Conservation (phyloP, 495 filamentous ascomycete genomes). For the Filosporella fistucella region DNA sequence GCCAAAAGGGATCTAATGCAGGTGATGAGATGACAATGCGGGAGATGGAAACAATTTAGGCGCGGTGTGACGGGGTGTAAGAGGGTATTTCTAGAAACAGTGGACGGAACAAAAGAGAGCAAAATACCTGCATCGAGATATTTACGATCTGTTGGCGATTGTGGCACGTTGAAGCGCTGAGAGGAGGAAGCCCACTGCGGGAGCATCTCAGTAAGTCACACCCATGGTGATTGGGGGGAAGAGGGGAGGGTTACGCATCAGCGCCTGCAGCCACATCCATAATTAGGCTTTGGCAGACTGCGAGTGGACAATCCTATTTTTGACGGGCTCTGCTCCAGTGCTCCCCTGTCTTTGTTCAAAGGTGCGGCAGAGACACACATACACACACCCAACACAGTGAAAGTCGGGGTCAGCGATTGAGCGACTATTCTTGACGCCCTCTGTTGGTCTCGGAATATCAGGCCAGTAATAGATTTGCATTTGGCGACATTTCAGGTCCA, state of each 20-base stretch:
- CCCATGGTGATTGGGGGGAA: constrained; percentile 4
- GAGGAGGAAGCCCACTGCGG: not conserved
- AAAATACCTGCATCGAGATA: not conserved
- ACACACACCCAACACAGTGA: not conserved
- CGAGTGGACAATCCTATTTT: too few species aligned
- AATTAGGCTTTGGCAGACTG: too few species aligned
- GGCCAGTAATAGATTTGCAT: not conserved
- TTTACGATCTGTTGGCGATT: constrained; percentile 7
- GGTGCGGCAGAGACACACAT: not conserved
- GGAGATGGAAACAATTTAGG: constrained; percentile 23
- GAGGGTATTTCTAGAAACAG: constrained; percentile 17
- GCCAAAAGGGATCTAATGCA: constrained; percentile 27
- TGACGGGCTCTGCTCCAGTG: too few species aligned
- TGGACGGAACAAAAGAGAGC: constrained; percentile 7
- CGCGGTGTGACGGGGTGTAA: constrained; percentile 15
- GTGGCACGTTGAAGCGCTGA: constrained; percentile 1
- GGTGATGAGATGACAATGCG: constrained; percentile 24
- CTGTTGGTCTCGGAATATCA: not conserved
- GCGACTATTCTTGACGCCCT: constrained; percentile 19
- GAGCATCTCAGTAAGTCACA: not conserved
- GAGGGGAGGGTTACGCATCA: not conserved
- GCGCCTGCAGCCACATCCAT: constrained; percentile 15
- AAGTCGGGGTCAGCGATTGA: constrained; percentile 8
- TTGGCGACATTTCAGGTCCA: too few species aligned
- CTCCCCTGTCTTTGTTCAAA: too few species aligned